Percentiles rank a stretch among this genome's conserved stretches.
Evolutionary conservation across 495 filamentous ascomycete species (phyloP).

Genomic region (Physcia stellaris): DNA sequence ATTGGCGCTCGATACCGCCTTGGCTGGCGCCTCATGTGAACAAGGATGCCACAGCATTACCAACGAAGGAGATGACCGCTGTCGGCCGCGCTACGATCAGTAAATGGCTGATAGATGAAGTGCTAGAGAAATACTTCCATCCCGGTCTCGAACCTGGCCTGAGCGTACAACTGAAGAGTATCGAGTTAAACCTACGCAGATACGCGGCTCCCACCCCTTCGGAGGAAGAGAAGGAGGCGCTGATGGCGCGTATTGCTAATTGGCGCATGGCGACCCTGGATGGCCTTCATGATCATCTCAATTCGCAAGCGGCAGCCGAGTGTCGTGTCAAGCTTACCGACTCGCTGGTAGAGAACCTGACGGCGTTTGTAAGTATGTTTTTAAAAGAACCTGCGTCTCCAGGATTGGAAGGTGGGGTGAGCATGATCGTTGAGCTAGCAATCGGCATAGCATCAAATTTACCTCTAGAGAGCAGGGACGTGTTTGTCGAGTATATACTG

Average conservation of each 20-base stretch:
- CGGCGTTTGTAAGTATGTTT: constrained; percentile 51
- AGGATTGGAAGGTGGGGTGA: constrained; percentile 66
- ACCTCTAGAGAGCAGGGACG: constrained; percentile 82
- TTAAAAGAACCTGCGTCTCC: constrained; percentile 61
- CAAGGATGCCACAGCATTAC: constrained; percentile 62
- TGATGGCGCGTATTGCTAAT: constrained; percentile 73
- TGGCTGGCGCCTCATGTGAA: constrained; percentile 75
- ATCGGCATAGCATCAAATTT: constrained; percentile 75
- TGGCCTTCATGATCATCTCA: constrained; percentile 61
- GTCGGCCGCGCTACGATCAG: constrained; percentile 85
- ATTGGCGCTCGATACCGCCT: constrained; percentile 66
- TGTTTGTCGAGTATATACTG: constrained; percentile 69
- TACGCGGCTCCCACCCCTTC: constrained; percentile 55
- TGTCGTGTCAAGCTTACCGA: constrained; percentile 53
- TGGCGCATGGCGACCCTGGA: constrained; percentile 93
- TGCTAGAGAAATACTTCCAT: constrained; percentile 86
- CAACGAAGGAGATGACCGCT: constrained; percentile 93
- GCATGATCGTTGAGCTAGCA: constrained; percentile 88
- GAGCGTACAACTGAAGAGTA: constrained; percentile 64
- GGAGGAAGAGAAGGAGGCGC: constrained; percentile 79
- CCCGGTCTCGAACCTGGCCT: constrained; percentile 65
- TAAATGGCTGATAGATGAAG: constrained; percentile 80
- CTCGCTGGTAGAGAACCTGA: constrained; percentile 55
- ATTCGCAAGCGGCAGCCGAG: constrained; percentile 46
- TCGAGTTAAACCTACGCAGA: constrained; percentile 79